phyloP scores from a whole-genome alignment of 2,329 filamentous ascomycete species.

The Colletotrichum sp. region DNA sequence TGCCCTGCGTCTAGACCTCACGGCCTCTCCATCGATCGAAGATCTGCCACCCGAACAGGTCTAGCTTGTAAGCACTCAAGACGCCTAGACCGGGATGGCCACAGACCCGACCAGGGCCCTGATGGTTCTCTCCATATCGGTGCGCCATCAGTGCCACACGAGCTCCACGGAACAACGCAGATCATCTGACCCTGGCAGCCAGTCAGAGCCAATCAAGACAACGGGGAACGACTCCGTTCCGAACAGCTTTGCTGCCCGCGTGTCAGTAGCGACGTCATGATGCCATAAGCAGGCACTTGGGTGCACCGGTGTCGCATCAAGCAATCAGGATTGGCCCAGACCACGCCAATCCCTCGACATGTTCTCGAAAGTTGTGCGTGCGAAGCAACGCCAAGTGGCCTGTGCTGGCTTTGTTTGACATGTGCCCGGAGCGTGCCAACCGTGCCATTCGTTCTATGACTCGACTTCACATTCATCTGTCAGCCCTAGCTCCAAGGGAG shows the following conservation, averaged over 20 bases:
- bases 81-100: slow-evolving; percentile 28
- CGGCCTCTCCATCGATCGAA: slow-evolving; percentile 16
- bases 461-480: not conserved
- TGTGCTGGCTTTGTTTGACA: slow-evolving; percentile 5
- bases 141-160: slow-evolving; percentile 14
- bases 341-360: not conserved
- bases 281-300: not conserved
- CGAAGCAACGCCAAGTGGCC: not conserved
- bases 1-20: slow-evolving; percentile 15
- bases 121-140: slow-evolving; percentile 1
- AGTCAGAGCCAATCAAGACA: not conserved
- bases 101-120: slow-evolving; percentile 12
- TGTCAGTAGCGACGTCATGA: slow-evolving; percentile 4
- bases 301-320: not conserved
- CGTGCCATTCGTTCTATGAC: not conserved
- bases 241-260: not conserved
- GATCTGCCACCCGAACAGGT: slow-evolving; percentile 10
- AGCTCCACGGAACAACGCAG: slow-evolving; percentile 2
- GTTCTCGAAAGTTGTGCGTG: not conserved
- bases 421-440: not conserved
- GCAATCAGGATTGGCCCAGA: not conserved
- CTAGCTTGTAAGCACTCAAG: slow-evolving; percentile 10
- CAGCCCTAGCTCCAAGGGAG: not conserved
- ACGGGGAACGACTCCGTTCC: not conserved
- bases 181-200: slow-evolving; percentile 11